Base-by-base conservation (phyloP, 2,329 filamentous ascomycete genomes). In the Aschersonia sp. region DNA sequence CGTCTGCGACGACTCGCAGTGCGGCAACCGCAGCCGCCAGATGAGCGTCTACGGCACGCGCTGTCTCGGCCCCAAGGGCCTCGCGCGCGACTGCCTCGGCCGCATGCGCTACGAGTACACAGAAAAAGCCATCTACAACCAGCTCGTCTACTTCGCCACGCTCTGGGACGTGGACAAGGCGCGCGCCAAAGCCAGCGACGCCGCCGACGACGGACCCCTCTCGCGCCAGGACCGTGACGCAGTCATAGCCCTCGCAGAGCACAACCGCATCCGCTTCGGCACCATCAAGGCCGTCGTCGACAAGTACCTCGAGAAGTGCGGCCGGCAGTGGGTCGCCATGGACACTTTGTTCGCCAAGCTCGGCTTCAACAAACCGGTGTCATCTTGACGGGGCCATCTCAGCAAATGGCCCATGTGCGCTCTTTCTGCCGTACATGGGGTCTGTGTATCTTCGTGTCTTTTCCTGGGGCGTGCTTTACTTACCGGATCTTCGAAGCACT, bases 71-170 rank as follows among this genome's bases (percentile, higher is more conserved):
- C 87, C 91, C 12, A 83, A 82, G 55, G 89, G 89, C 2, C 80
- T 92, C 3, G 91, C 85, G 0, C 77, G 82, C 48, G 89, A 88
- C 48, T 98, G 92, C 62, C 70, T 82, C 4, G 92, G 92, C 28
- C 79, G 79, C 45, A 97, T 98, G 89, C 71, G 77, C 29, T 96
- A 89, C 62, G 89, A 94, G 67, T 84, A 86, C 59, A 74, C 77
- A 1, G 92, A 97, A 68, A 91, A 92, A 67, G 83, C 84, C 58
- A 75, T 97, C 50, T 97, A 96, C 69, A 97, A 94, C 64, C 92
- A 98, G 67, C 73, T 98, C 41, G 69, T 97, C 48, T 98, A 95
- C 68, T 85, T 89, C 61, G 77, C 84, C 31, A 76, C 76, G 45
- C 67, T 97, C 48, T 98, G 89, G 72, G 89, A 98, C 64, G 84